Evolutionary conservation across 2,329 filamentous ascomycete genomes (phyloP).

Genomic region (Ophiosphaerella korrae): DNA sequence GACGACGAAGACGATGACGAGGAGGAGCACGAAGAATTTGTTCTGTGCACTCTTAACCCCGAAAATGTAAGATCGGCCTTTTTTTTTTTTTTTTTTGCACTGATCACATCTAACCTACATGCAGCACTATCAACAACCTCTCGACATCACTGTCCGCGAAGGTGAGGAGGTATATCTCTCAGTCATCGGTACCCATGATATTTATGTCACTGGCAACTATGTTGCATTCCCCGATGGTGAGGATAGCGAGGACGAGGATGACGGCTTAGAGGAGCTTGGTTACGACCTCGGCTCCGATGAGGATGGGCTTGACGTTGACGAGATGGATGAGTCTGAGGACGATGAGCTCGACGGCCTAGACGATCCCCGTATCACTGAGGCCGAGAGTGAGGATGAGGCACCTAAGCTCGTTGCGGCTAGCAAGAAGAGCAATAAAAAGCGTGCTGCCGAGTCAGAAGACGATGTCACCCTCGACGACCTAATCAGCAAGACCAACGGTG

Average conservation of each 20-base stretch:
- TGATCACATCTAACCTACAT: constrained; percentile 31
- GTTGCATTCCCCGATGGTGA: constrained; percentile 70
- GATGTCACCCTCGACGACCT: constrained; percentile 75
- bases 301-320: constrained; percentile 67
- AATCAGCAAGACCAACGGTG: constrained; percentile 75
- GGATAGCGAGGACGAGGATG: constrained; percentile 64
- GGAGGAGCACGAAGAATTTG: constrained; percentile 79
- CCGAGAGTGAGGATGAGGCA: constrained; percentile 74
- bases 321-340: constrained; percentile 56
- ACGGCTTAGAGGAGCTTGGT: constrained; percentile 66
- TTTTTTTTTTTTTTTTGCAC: not conserved
- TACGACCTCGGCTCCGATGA: constrained; percentile 83
- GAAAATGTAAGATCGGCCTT: constrained; percentile 73
- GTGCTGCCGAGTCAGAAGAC: constrained; percentile 72
- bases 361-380: constrained; percentile 81
- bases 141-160: constrained; percentile 90
- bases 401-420: constrained; percentile 57
- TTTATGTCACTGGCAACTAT: constrained; percentile 97
- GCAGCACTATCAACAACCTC: constrained; percentile 93
- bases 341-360: constrained; percentile 65
- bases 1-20: constrained; percentile 53
- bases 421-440: constrained; percentile 79
- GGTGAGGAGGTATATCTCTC: constrained; percentile 91
- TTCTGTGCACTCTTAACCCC: constrained; percentile 94
- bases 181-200: constrained; percentile 84